Evolutionary conservation across 768 basidiomycete species (phyloP).

Genomic region (Lactarius akahatsu): DNA sequence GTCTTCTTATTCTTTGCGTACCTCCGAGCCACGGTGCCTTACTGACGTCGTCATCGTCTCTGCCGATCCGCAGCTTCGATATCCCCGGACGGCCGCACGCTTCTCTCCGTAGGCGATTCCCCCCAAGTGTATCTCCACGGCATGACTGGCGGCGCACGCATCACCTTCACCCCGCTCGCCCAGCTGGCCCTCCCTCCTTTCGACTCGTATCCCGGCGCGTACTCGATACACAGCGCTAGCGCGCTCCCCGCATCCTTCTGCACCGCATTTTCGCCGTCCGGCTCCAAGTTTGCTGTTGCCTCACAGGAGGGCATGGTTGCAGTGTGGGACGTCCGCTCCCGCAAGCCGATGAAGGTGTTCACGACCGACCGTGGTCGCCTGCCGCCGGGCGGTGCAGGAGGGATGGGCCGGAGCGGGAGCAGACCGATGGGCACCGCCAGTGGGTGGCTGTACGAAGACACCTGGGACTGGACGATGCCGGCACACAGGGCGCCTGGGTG

Average conservation of each 20-base stretch:
- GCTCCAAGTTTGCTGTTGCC: conserved; percentile 78
- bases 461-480: conserved; percentile 64
- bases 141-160: conserved; percentile 59
- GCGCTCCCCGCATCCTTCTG: conserved; percentile 71
- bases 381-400: conserved; percentile 25
- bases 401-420: conserved; percentile 26
- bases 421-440: conserved; percentile 43
- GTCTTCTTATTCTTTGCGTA: conserved; percentile 35
- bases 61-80: conserved; percentile 62
- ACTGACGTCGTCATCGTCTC: conserved; percentile 11
- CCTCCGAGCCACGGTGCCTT: background rate
- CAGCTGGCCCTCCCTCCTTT: conserved; percentile 65
- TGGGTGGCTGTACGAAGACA: conserved; percentile 60
- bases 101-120: conserved; percentile 91
- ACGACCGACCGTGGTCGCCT: conserved; percentile 49
- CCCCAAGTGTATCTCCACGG: conserved; percentile 81
- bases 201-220: conserved; percentile 35
- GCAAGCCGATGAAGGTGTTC: conserved; percentile 66
- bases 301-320: conserved; percentile 79
- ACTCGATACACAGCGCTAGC: conserved; percentile 15
- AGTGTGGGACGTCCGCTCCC: conserved; percentile 80
- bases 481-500: conserved; percentile 64
- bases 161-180: conserved; percentile 64
- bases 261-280: conserved; percentile 73
- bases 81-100: conserved; percentile 82